phyloP scores from a whole-genome alignment of 768 basidiomycete genomes.

The Basidioascus undulatus region DNA sequence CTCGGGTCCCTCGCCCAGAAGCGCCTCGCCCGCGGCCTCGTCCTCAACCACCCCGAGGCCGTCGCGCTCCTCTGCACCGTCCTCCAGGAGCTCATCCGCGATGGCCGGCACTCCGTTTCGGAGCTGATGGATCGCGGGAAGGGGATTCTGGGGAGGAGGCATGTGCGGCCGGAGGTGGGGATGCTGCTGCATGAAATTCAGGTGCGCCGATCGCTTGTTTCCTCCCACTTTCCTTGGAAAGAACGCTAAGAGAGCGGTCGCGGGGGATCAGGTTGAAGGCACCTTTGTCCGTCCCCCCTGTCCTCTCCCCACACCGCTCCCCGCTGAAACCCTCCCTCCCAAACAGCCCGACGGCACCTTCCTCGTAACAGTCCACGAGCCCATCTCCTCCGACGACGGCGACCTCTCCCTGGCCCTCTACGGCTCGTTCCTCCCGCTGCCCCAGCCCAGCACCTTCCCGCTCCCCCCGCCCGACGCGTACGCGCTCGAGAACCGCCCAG shows the following conservation, averaged over 20 bases:
- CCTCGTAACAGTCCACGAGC: constrained; percentile 91
- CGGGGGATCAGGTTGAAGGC: too few relatives aligned
- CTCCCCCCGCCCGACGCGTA: constrained; percentile 24
- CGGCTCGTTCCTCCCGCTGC: constrained; percentile 75
- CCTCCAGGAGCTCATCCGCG: constrained; percentile 78
- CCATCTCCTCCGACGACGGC: constrained; percentile 62
- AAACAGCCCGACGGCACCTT: constrained; percentile 31
- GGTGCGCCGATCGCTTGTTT: too few relatives aligned
- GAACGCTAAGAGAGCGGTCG: too few relatives aligned
- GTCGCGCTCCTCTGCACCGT: constrained; percentile 74
- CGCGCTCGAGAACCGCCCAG: constrained; percentile 34
- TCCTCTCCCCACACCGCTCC: too few relatives aligned
- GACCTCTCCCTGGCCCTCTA: constrained; percentile 67
- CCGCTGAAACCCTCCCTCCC: too few relatives aligned
- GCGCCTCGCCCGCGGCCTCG: constrained; percentile 75
- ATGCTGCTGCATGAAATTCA: constrained; percentile 61
- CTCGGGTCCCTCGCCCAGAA: constrained; percentile 78
- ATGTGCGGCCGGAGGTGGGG: constrained; percentile 65
- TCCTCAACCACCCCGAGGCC: constrained; percentile 68
- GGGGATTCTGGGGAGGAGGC: constrained; percentile 57
- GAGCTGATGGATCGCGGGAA: constrained; percentile 82
- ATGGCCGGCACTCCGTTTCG: constrained; percentile 62
- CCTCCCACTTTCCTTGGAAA: too few relatives aligned
- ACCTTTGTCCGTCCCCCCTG: too few relatives aligned
- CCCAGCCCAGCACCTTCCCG: constrained; percentile 40